Conservation (phyloP, 2,329 filamentous ascomycete species). For the Fusarium liriodendri region DNA sequence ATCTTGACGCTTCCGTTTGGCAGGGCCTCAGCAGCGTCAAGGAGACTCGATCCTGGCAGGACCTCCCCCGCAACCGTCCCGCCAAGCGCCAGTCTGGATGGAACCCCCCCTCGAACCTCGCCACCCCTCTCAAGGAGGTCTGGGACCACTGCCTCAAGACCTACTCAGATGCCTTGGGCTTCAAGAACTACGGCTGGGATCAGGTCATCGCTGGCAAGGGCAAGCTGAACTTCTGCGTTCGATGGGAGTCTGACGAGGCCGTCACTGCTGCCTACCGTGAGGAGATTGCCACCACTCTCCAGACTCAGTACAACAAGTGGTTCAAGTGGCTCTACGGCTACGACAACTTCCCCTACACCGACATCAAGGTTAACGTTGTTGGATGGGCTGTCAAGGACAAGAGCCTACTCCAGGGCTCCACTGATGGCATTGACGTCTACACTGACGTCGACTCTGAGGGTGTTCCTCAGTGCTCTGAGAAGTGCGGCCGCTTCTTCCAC, state of each 20-base stretch:
- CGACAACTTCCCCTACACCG: constrained; percentile 55
- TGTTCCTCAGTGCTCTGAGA: constrained; percentile 53
- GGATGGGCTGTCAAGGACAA: constrained; percentile 56
- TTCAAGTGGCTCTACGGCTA: constrained; percentile 56
- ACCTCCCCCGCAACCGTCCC: constrained; percentile 37
- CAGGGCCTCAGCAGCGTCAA: constrained; percentile 31
- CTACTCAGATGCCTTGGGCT: constrained; percentile 40
- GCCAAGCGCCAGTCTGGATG: constrained; percentile 44
- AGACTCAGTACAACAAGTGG: constrained; percentile 53
- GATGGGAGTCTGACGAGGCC: constrained; percentile 55
- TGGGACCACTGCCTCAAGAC: constrained; percentile 47
- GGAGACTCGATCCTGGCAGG: constrained; percentile 15
- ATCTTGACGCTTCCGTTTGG: constrained; percentile 47
- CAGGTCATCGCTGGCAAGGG: constrained; percentile 47
- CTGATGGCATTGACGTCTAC: constrained; percentile 53
- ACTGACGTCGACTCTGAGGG: constrained; percentile 54
- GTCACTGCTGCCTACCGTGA: constrained; percentile 53
- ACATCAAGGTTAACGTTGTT: constrained; percentile 54
- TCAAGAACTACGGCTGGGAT: constrained; percentile 51
- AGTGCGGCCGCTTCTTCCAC: constrained; percentile 59
- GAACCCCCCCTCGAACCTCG: constrained; percentile 44
- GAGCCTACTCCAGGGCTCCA: constrained; percentile 52
- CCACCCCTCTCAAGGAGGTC: constrained; percentile 43
- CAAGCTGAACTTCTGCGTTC: constrained; percentile 51
- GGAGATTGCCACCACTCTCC: constrained; percentile 49